Evolutionary conservation across 2,329 filamentous ascomycete species (phyloP), one percentile per base, ranked within the genome.

Genomic region (Cytospora paraplurivora): DNA sequence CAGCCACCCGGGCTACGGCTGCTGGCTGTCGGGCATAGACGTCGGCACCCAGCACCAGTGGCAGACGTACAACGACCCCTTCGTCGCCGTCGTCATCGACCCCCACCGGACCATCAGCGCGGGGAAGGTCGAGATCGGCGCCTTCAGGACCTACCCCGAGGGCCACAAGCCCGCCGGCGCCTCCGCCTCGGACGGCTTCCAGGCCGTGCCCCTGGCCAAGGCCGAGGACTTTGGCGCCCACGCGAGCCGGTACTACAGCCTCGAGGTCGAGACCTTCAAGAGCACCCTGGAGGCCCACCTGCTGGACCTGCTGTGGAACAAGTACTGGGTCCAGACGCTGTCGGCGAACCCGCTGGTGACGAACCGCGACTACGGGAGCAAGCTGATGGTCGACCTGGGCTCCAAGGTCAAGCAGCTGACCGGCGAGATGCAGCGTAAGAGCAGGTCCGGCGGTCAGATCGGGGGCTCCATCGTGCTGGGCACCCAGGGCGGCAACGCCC

Each of bases 241-340:
- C 74, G 88, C 91, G 15, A 91, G 86, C 74, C 88, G 90, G 62
- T 99, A 99, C 80, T 99, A 99, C 77, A 84, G 90, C 15, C 84
- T 99, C 7, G 91, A 96, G 66, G 91, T 98, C 15, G 92, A 92
- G 37, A 92, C 96, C 77, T 99, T 92, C 84, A 98, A 98, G 79
- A 95, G 91, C 67, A 90, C 90, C 0, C 88, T 99, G 34, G 95
- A 99, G 77, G 85, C 88, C 1, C 90, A 93, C 70, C 83, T 99
- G 32, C 82, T 99, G 6, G 92, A 96, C 72, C 84, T 92, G 58
- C 82, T 99, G 35, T 98, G 95, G 95, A 97, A 97, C 81, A 98
- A 98, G 77, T 99, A 99, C 81, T 97, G 93, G 95, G 93, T 97
- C 38, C 91, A 96, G 72, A 99, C 95, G 7, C 85, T 99, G 21